Percentiles rank a stretch among this genome's conserved stretches.
Conservation (phyloP, 2,329 filamentous ascomycete species). For the Domatiomyces catenatus region DNA sequence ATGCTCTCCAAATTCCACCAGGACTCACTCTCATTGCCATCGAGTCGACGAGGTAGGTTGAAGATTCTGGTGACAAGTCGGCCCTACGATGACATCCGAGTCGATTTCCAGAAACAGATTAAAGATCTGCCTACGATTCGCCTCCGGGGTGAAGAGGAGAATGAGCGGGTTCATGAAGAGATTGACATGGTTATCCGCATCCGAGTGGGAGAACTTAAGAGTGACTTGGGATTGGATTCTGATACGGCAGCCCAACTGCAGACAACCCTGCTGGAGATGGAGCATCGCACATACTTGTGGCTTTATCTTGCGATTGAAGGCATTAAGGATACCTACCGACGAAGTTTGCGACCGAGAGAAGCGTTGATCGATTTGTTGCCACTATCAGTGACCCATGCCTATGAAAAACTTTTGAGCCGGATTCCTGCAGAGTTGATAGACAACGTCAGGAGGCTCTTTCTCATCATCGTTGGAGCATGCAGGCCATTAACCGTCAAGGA, state of each 20-base stretch:
- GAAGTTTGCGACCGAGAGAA: slow-evolving; percentile 6
- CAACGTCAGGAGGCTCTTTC: slow-evolving; percentile 12
- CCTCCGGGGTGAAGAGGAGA: slow-evolving; percentile 14
- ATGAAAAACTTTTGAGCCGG: slow-evolving; percentile 18
- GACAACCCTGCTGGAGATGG: slow-evolving; percentile 12
- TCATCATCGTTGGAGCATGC: slow-evolving; percentile 17
- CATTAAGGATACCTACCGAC: slow-evolving; percentile 6
- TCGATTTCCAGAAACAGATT: slow-evolving; percentile 8
- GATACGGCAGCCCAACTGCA: slow-evolving; percentile 3
- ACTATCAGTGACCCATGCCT: slow-evolving; percentile 16
- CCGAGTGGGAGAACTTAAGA: slow-evolving; percentile 8
- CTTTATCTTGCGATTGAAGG: slow-evolving; percentile 15
- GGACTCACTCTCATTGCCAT: not conserved
- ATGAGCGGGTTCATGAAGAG: slow-evolving; percentile 12
- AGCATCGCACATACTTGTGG: slow-evolving; percentile 21
- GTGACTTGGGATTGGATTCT: not conserved
- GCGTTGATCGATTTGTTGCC: slow-evolving; percentile 9
- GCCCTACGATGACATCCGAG: slow-evolving; percentile 18
- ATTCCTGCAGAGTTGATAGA: not conserved
- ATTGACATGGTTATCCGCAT: slow-evolving; percentile 14
- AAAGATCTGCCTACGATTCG: slow-evolving; percentile 7
- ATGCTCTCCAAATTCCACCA: slow-evolving; percentile 2
- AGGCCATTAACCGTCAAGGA: slow-evolving; percentile 17
- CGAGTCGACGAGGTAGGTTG: slow-evolving; percentile 3
- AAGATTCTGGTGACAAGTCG: slow-evolving; percentile 21